phyloP scores from a whole-genome alignment of 192 early-diverging fungal genomes.

The Tieghemiomyces parasiticus region DNA sequence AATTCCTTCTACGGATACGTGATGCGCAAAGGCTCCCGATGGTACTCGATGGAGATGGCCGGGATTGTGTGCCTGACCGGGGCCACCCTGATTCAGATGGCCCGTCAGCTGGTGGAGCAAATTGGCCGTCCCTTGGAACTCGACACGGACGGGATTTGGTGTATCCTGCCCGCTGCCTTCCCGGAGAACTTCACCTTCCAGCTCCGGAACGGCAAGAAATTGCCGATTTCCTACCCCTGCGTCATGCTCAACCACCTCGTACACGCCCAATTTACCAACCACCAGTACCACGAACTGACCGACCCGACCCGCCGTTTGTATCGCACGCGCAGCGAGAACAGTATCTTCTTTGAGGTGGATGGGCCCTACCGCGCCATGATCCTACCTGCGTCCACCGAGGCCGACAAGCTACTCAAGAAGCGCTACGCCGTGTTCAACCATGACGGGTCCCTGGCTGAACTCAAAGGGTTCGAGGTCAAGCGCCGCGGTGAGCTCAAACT shows the following conservation, averaged over 20 bases:
- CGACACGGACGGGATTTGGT: constrained; percentile 99
- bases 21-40: constrained; percentile 95
- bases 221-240: constrained; percentile 91
- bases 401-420: constrained; percentile 94
- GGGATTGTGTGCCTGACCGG: constrained; percentile 97
- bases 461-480: constrained; percentile 99
- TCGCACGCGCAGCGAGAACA: constrained; percentile 67
- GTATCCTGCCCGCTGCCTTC: constrained; percentile 80
- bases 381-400: constrained; percentile 84
- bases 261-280: constrained; percentile 89
- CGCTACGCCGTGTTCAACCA: constrained; percentile 96
- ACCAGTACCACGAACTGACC: constrained; percentile 84
- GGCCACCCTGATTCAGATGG: constrained; percentile 93
- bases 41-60: constrained; percentile 99
- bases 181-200: constrained; percentile 87
- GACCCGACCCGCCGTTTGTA: constrained; percentile 46
- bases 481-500: constrained; percentile 95
- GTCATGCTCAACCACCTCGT: constrained; percentile 97
- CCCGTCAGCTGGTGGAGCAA: constrained; percentile 78
- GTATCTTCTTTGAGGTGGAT: constrained; percentile 98
- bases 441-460: constrained; percentile 84
- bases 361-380: constrained; percentile 99
- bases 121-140: constrained; percentile 89
- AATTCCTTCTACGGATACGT: constrained; percentile 99
- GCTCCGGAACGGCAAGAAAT: constrained; percentile 59